Evolutionary conservation across 768 basidiomycete species (phyloP).

Genomic region (Termitomyces heimii): DNA sequence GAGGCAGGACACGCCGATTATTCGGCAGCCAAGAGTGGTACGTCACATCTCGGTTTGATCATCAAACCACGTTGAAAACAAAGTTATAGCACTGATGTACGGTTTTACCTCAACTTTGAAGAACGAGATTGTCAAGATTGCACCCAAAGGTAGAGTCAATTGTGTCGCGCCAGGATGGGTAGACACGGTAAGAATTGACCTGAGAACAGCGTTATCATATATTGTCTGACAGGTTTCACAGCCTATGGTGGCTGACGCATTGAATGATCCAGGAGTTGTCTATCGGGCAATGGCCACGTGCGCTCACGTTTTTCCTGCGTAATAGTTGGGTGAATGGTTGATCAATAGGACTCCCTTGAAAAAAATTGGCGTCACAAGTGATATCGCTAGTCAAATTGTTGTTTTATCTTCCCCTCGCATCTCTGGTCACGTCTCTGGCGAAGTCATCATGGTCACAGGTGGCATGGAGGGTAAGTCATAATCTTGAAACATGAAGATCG

Average conservation of each 20-base stretch:
- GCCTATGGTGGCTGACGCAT: slow-evolving; percentile 51
- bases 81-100: slow-evolving; percentile 57
- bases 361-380: slow-evolving; percentile 56
- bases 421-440: slow-evolving; percentile 68
- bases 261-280: slow-evolving; percentile 48
- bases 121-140: slow-evolving; percentile 77
- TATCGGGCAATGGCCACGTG: slow-evolving; percentile 67
- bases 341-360: slow-evolving; percentile 55
- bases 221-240: slow-evolving; percentile 5
- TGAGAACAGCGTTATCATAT: background rate
- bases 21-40: slow-evolving; percentile 63
- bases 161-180: slow-evolving; percentile 67
- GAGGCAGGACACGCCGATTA: slow-evolving; percentile 67
- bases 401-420: slow-evolving; percentile 52
- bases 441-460: slow-evolving; percentile 66
- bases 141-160: slow-evolving; percentile 67
- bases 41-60: slow-evolving; percentile 6
- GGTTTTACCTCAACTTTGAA: slow-evolving; percentile 64
- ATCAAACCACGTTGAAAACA: background rate
- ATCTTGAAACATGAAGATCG: background rate
- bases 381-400: slow-evolving; percentile 62
- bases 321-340: background rate
- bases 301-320: slow-evolving; percentile 12
- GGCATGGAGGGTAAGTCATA: slow-evolving; percentile 64
- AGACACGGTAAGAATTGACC: slow-evolving; percentile 31